A percentile compares a stretch with the other conserved stretches of the same genome.
Conservation (phyloP, 1,284 basidiomycete genomes). For the Golubevia pallescens region DNA sequence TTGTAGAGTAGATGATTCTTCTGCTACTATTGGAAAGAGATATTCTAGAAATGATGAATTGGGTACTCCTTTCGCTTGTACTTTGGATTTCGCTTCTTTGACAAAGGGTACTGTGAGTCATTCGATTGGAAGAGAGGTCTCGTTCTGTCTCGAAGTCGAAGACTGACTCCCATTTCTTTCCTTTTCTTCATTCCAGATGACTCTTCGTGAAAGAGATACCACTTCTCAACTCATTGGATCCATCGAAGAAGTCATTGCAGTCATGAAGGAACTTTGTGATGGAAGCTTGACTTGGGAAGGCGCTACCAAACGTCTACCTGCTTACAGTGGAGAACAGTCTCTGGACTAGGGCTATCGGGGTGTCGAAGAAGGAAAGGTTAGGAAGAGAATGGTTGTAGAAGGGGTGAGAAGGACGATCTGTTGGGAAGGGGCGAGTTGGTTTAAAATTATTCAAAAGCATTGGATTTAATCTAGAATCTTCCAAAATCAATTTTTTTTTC, state of each 20-base stretch:
- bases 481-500: no score
- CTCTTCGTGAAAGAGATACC: conserved; percentile 80
- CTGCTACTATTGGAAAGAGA: conserved; percentile 56
- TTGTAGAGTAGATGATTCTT: conserved; percentile 57
- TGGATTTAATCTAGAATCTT: no score
- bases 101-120: conserved; percentile 45
- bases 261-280: conserved; percentile 69
- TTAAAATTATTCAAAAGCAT: no score
- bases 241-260: conserved; percentile 85
- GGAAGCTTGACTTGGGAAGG: conserved; percentile 71
- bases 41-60: conserved; percentile 64
- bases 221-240: conserved; percentile 90
- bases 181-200: conserved; percentile 65
- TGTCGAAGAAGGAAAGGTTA: no score
- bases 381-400: no score
- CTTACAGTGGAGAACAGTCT: conserved; percentile 84
- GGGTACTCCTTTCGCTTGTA: conserved; percentile 62
- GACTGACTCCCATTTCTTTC: background rate
- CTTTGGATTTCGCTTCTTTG: conserved; percentile 61
- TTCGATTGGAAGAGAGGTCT: background rate
- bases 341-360: background rate
- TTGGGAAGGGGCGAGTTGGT: no score
- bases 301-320: conserved; percentile 76
- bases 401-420: conserved; percentile 66
- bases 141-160: conserved; percentile 1